These are phyloP conservation scores for Malus asiatica DNA, from an alignment of 306 rosid genomes.

Conservation along the genomic window DNA sequence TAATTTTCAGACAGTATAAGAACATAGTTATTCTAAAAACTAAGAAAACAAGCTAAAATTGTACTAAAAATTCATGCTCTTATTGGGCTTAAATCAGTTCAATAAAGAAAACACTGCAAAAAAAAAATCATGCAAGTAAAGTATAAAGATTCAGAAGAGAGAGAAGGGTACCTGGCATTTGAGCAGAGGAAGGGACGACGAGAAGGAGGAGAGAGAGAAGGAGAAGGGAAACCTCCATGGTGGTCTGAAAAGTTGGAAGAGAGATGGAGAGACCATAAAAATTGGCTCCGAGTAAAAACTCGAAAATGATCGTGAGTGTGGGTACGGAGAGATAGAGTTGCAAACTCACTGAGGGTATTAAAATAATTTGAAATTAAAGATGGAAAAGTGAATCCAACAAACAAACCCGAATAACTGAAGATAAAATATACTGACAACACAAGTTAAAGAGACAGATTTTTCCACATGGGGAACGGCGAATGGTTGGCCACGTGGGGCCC, in stretches of 20 bases:
- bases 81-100: not conserved
- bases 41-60: not conserved
- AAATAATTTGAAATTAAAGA: not conserved
- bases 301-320: not conserved
- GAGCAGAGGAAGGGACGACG: slow-evolving; percentile 49
- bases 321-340: not conserved
- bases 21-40: not conserved
- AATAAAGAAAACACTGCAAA: not conserved
- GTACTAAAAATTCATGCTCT: not conserved
- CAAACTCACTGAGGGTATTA: not conserved
- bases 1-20: not conserved
- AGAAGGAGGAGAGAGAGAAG: slow-evolving; percentile 30
- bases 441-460: not conserved
- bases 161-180: slow-evolving; percentile 58
- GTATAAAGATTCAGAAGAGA: not conserved
- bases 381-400: not conserved
- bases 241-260: slow-evolving; percentile 15
- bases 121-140: not conserved
- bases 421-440: not conserved
- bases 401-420: not conserved
- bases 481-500: slow-evolving; percentile 2
- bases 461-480: not conserved
- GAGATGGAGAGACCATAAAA: slow-evolving; percentile 19
- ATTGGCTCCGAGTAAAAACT: slow-evolving; percentile 12
- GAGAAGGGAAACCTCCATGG: slow-evolving; percentile 43